Evolutionary conservation across 2,329 filamentous ascomycete species (phyloP).

Genomic region (Passalora sequoiae): DNA sequence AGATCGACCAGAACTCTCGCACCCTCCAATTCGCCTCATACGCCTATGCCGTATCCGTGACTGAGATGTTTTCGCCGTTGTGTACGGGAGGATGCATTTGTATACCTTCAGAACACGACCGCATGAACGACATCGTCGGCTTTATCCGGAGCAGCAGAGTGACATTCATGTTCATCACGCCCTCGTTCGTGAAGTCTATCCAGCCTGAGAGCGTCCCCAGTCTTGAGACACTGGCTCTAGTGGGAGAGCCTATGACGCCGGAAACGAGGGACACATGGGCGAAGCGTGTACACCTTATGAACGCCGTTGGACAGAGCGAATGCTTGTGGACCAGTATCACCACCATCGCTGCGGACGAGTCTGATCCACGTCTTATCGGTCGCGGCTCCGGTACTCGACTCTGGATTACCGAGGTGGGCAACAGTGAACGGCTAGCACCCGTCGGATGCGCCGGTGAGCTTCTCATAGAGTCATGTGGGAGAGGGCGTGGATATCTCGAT

Average conservation of each 20-base stretch:
- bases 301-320: neutral
- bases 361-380: conserved; percentile 5
- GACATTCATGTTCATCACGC: neutral
- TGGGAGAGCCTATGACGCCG: neutral
- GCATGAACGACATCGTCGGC: neutral
- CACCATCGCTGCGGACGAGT: neutral
- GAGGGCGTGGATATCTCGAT: conserved; percentile 42
- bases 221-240: neutral
- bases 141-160: neutral
- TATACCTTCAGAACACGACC: conserved; percentile 1
- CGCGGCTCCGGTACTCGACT: conserved; percentile 1
- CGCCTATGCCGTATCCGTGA: neutral
- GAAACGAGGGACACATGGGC: neutral
- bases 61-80: neutral
- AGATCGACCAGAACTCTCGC: neutral
- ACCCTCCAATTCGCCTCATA: conserved; percentile 1
- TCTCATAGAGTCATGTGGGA: conserved; percentile 42
- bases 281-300: neutral
- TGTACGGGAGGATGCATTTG: neutral
- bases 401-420: neutral
- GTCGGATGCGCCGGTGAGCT: conserved; percentile 46
- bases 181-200: neutral
- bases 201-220: neutral
- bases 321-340: neutral
- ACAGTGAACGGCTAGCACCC: neutral